phyloP scores from a whole-genome alignment of 148 eudicot genomes.

The Nepenthes mirabilis region DNA sequence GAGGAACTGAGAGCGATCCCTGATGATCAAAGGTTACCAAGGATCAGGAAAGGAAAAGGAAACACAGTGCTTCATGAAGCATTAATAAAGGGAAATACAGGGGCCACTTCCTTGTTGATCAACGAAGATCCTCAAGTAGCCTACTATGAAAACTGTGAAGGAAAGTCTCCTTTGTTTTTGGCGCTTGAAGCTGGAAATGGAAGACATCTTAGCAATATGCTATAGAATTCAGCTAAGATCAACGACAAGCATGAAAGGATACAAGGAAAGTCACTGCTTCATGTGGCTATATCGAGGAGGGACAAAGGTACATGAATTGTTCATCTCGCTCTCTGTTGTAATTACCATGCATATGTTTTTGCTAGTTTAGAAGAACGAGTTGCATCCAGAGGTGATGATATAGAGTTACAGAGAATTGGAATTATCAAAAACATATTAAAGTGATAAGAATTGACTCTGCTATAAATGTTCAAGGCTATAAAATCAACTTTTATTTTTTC shows the following conservation, averaged over 20 bases:
- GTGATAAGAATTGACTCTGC: no score
- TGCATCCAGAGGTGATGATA: no score
- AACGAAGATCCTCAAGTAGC: slow-evolving; percentile 2
- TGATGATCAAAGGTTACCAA: background rate
- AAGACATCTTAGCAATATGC: slow-evolving; percentile 1
- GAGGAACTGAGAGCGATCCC: background rate
- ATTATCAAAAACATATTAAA: no score
- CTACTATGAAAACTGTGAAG: slow-evolving; percentile 11
- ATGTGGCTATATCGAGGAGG: slow-evolving; percentile 6
- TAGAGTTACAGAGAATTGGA: no score
- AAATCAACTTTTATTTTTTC: no score
- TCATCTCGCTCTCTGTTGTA: background rate
- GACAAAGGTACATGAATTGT: slow-evolving; percentile 4
- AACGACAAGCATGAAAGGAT: background rate
- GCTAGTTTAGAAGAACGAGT: no score
- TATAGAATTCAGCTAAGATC: background rate
- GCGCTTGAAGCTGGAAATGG: slow-evolving; percentile 16
- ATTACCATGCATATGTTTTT: no score
- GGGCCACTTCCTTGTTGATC: background rate
- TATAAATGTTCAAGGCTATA: no score
- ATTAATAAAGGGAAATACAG: background rate
- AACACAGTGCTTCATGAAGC: slow-evolving; percentile 18
- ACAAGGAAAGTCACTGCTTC: slow-evolving; percentile 4
- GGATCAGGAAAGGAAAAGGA: slow-evolving; percentile 4
- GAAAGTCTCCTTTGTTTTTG: slow-evolving; percentile 19